phyloP scores from a whole-genome alignment of 768 basidiomycete species.

The Nidula microcarpa region DNA sequence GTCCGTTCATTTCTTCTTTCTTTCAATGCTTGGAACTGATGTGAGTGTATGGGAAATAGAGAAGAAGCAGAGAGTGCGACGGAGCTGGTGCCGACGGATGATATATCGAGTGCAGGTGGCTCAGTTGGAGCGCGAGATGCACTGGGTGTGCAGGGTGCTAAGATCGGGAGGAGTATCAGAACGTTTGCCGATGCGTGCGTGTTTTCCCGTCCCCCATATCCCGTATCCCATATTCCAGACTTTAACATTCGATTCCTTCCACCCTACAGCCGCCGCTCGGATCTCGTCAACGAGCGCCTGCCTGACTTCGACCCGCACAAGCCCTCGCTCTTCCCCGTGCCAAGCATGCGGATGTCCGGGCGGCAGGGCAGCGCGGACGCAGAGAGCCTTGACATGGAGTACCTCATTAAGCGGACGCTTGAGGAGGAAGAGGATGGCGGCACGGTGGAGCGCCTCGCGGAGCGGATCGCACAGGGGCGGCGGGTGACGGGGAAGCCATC shows the following conservation, averaged over 20 bases:
- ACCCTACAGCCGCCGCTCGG: slow-evolving; percentile 57
- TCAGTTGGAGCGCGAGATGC: slow-evolving; percentile 42
- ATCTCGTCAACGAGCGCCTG: slow-evolving; percentile 72
- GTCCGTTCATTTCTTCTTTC: slow-evolving; percentile 35
- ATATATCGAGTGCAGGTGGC: slow-evolving; percentile 18
- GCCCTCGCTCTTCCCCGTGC: slow-evolving; percentile 51
- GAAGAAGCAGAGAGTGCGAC: slow-evolving; percentile 79
- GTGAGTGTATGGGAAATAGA: slow-evolving; percentile 25
- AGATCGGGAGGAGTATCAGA: slow-evolving; percentile 58
- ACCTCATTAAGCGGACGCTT: slow-evolving; percentile 57
- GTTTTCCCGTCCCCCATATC: slow-evolving; percentile 1
- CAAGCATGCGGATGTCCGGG: slow-evolving; percentile 47
- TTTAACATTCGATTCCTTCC: not conserved
- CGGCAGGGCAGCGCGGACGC: slow-evolving; percentile 37
- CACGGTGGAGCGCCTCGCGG: slow-evolving; percentile 59
- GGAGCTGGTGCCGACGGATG: slow-evolving; percentile 48
- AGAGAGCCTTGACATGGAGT: slow-evolving; percentile 58
- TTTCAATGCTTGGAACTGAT: too few species aligned
- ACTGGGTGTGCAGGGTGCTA: slow-evolving; percentile 59
- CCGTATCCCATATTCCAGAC: too few species aligned
- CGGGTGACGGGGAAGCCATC: slow-evolving; percentile 39
- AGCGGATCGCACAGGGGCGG: slow-evolving; percentile 54
- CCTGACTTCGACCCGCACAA: slow-evolving; percentile 47
- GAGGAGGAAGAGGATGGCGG: slow-evolving; percentile 48
- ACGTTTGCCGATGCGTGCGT: slow-evolving; percentile 75